phyloP scores from a whole-genome alignment of 2,329 filamentous ascomycete genomes.

The Rugonectria rugulosa region DNA sequence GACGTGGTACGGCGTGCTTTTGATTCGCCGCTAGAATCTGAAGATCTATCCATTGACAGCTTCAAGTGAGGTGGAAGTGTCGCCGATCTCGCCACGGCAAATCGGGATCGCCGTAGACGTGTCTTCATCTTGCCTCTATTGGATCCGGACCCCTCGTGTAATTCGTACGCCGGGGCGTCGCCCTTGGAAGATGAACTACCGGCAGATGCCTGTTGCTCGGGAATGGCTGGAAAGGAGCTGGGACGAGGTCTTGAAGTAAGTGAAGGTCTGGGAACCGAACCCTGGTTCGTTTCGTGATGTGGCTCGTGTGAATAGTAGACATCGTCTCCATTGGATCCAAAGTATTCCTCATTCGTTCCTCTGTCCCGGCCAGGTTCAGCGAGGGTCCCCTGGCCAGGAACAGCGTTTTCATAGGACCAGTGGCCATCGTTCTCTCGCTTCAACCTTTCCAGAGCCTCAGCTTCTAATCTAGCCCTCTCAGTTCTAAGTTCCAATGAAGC shows the following conservation, averaged over 20 bases:
- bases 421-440: not conserved
- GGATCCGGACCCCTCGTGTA: slow-evolving; percentile 44
- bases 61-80: slow-evolving; percentile 41
- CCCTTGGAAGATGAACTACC: slow-evolving; percentile 21
- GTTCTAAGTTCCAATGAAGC: slow-evolving; percentile 14
- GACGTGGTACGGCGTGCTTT: too few species aligned
- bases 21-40: slow-evolving; percentile 8
- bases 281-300: not conserved
- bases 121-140: slow-evolving; percentile 40
- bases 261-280: not conserved
- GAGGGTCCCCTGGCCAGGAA: too few species aligned
- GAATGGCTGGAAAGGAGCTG: not conserved
- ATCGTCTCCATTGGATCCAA: too few species aligned
- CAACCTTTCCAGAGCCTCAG: not conserved
- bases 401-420: not conserved
- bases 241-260: too few species aligned
- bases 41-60: slow-evolving; percentile 31
- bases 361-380: too few species aligned
- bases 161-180: slow-evolving; percentile 28
- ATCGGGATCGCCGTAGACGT: slow-evolving; percentile 42
- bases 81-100: slow-evolving; percentile 39
- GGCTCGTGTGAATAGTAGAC: too few species aligned
- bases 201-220: not conserved
- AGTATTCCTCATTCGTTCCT: too few species aligned
- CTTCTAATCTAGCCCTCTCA: too few species aligned